Evolutionary conservation across 176 grass and related monocot genomes (phyloP).

Genomic region (Lolium multiflorum): DNA sequence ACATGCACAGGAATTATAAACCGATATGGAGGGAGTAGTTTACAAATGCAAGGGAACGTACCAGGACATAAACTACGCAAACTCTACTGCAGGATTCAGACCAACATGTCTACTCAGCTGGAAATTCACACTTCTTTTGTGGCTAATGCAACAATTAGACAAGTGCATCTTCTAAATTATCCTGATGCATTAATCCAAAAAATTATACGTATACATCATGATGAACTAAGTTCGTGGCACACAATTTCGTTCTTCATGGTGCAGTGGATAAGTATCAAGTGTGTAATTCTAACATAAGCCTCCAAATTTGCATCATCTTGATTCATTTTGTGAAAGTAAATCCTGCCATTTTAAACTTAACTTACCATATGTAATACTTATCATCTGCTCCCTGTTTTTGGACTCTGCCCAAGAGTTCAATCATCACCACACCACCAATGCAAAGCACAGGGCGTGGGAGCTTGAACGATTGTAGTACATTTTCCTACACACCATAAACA

Average conservation of each 20-base stretch:
- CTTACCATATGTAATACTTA: conserved; percentile 88
- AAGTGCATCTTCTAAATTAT: conserved; percentile 20
- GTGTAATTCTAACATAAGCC: neutral
- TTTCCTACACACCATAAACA: conserved; percentile 57
- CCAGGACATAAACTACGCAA: neutral
- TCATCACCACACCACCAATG: conserved; percentile 78
- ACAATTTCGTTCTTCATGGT: neutral
- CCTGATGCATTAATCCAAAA: neutral
- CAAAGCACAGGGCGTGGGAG: conserved; percentile 70
- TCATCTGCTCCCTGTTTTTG: conserved; percentile 64
- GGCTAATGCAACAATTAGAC: neutral
- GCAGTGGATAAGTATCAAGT: neutral
- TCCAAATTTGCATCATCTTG: conserved; percentile 35
- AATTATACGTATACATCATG: neutral
- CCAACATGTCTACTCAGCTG: neutral
- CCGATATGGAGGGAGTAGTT: neutral
- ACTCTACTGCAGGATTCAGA: conserved; percentile 1
- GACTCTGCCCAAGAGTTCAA: conserved; percentile 77
- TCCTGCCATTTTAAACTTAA: conserved; percentile 41
- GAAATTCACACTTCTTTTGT: neutral
- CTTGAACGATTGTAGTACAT: conserved; percentile 74
- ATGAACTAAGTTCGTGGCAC: neutral
- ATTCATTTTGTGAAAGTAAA: neutral
- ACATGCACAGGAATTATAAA: too few species aligned
- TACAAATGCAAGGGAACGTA: neutral